Percentiles rank a stretch among this genome's conserved stretches.
These are phyloP conservation scores for Coniosporium apollinis DNA, from an alignment of 495 filamentous ascomycete species.

Conservation along the genomic window DNA sequence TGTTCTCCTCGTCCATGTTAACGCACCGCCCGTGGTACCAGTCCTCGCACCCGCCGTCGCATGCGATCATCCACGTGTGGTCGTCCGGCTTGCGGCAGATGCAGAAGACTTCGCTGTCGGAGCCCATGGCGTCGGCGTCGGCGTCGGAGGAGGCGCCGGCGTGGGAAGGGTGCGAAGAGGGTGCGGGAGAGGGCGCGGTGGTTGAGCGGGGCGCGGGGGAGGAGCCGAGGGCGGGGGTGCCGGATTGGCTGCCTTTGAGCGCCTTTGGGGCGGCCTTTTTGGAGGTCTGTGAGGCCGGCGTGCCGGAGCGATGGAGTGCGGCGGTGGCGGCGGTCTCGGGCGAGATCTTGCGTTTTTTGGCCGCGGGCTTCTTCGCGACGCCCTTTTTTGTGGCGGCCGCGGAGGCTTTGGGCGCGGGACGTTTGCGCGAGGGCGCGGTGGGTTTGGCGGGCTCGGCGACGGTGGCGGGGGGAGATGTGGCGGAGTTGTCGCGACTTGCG, in stretches of 20 bases:
- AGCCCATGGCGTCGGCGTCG: constrained; percentile 24
- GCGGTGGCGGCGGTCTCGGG: constrained; percentile 29
- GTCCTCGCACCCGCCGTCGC: constrained; percentile 55
- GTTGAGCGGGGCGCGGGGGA: constrained; percentile 20
- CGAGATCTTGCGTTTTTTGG: constrained; percentile 44
- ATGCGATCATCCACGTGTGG: constrained; percentile 62
- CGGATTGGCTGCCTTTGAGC: constrained; percentile 25
- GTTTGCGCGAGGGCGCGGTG: constrained; percentile 14
- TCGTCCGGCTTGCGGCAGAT: constrained; percentile 56
- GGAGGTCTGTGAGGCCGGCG: constrained; percentile 31
- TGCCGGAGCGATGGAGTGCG: constrained; percentile 23
- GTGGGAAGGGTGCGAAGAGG: neutral
- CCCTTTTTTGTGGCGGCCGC: constrained; percentile 34
- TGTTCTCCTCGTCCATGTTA: constrained; percentile 41
- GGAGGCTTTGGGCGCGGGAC: constrained; percentile 17
- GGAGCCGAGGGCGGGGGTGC: constrained; percentile 24
- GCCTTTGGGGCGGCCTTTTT: constrained; percentile 29
- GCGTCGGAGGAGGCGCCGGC: constrained; percentile 19
- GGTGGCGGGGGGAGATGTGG: neutral
- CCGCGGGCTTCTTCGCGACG: constrained; percentile 35
- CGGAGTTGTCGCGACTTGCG: neutral
- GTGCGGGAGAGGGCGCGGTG: constrained; percentile 17
- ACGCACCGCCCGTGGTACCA: constrained; percentile 63
- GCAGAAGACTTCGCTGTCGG: constrained; percentile 37
- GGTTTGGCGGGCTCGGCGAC: constrained; percentile 4